Evolutionary conservation across 495 filamentous ascomycete genomes (phyloP).

Genomic region (Darksidea phi): DNA sequence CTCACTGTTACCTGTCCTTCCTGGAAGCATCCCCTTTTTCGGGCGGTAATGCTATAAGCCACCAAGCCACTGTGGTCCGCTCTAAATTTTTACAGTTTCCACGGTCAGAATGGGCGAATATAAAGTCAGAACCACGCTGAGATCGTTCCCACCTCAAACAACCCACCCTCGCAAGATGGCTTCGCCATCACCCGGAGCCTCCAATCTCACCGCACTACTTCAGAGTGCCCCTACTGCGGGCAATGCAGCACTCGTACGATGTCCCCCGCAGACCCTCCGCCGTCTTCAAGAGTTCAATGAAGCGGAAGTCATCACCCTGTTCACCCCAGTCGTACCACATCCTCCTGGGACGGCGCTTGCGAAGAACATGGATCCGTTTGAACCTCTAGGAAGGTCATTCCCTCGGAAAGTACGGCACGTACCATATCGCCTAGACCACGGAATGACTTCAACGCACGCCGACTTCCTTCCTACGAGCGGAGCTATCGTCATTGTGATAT

Average conservation of each 20-base stretch:
- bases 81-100: conserved; percentile 4
- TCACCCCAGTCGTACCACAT: conserved; percentile 38
- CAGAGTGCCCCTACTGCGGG: conserved; percentile 13
- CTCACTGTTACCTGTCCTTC: not conserved
- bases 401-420: conserved; percentile 42
- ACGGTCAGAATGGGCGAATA: conserved; percentile 24
- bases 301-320: conserved; percentile 30
- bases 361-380: conserved; percentile 45
- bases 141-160: conserved; percentile 10
- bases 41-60: too few species aligned
- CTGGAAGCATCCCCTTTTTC: too few species aligned
- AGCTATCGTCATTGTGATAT: conserved; percentile 39
- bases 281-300: conserved; percentile 27
- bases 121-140: conserved; percentile 15
- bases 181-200: conserved; percentile 9
- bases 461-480: conserved; percentile 41
- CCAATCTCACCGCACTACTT: conserved; percentile 18
- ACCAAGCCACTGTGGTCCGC: not conserved
- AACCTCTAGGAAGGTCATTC: conserved; percentile 43
- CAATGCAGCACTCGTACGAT: conserved; percentile 20
- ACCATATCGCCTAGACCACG: conserved; percentile 41
- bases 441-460: conserved; percentile 41
- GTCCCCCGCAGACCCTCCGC: conserved; percentile 15
- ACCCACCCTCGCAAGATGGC: conserved; percentile 15
- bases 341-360: conserved; percentile 19